Conservation (phyloP, 805 yeast genomes). For the Saturnispora ahearnii region DNA sequence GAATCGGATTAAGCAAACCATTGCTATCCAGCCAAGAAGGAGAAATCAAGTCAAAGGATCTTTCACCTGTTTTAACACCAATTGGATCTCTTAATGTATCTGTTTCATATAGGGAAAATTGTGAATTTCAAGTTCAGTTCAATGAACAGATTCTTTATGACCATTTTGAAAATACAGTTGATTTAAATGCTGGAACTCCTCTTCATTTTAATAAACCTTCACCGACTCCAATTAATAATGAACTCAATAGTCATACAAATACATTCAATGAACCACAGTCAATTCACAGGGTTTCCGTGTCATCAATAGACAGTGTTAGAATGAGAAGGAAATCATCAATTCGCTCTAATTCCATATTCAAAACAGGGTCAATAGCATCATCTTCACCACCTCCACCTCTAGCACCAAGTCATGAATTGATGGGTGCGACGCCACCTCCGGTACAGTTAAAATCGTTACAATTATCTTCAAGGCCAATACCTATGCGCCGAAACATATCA, state of each 20-base stretch:
- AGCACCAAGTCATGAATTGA: not conserved
- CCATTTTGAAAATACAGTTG: not conserved
- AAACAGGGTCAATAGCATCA: slow-evolving; percentile 47
- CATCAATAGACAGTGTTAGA: slow-evolving; percentile 19
- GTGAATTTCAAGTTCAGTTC: slow-evolving; percentile 57
- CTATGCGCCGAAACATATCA: slow-evolving; percentile 37
- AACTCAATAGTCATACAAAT: not conserved
- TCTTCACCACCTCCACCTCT: slow-evolving; percentile 27
- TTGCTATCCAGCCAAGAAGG: slow-evolving; percentile 21
- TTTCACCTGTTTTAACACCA: slow-evolving; percentile 67
- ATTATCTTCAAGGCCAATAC: slow-evolving; percentile 24
- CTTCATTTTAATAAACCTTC: not conserved
- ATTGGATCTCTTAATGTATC: slow-evolving; percentile 66
- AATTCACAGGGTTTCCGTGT: slow-evolving; percentile 15
- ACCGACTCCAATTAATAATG: not conserved
- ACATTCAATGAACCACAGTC: not conserved
- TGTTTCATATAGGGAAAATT: slow-evolving; percentile 70
- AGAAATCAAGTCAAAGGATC: slow-evolving; percentile 39
- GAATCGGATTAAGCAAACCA: slow-evolving; percentile 78
- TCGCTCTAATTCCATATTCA: slow-evolving; percentile 50
- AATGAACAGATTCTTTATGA: slow-evolving; percentile 38
- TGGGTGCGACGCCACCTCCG: slow-evolving; percentile 5
- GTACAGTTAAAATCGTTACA: slow-evolving; percentile 11
- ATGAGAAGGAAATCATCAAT: slow-evolving; percentile 24
- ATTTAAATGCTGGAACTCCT: not conserved